Base-by-base conservation (phyloP, 2,329 filamentous ascomycete genomes). In the Fusarium udum region DNA sequence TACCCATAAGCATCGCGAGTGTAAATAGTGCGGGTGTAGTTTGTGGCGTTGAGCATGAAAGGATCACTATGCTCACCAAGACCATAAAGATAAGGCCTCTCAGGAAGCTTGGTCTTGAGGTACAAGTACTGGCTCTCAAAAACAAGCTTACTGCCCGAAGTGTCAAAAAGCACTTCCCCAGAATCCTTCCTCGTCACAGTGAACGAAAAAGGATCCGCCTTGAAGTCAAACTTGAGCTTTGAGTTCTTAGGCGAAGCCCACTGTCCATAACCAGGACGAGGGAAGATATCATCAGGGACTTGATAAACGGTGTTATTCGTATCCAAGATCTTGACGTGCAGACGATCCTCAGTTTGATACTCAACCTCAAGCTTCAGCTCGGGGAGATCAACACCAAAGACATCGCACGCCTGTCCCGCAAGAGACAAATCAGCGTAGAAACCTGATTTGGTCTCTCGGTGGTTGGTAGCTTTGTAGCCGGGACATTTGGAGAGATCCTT, bases 91-190 rank as follows among this genome's bases (percentile, higher is more conserved):
- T 92, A 89, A 0, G 93, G 92, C 60, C 90, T 84, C 2, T 88
- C 81, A 0, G 93, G 93, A 16, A 96, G 85, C 68, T 85, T 88
- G 4, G 93, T 95, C 48, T 92, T 88, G 66, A 95, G 85, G 26
- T 91, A 89, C 31, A 96, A 82, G 77, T 94, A 96, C 80, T 96
- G 93, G 16, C 89, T 90, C 82, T 96, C 91, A 75, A 95, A 96
- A 48, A 96, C 85, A 16, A 96, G 83, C 14, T 86, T 84, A 8
- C 88, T 87, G 2, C 87, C 91, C 2, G 90, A 89, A 0, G 92
- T 93, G 76, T 95, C 91, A 48, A 95, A 95, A 7, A 95, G 82
- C 4, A 90, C 84, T 37, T 87, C 84, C 0, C 80, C 78, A 4
- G 82, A 83, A 42, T 77, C 77, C 11, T 75, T 69, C 12, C 85